A percentile compares a stretch with the other conserved stretches of the same genome.
Evolutionary conservation across 1,284 basidiomycete species (phyloP).

Genomic region (Omphalotus olearius): DNA sequence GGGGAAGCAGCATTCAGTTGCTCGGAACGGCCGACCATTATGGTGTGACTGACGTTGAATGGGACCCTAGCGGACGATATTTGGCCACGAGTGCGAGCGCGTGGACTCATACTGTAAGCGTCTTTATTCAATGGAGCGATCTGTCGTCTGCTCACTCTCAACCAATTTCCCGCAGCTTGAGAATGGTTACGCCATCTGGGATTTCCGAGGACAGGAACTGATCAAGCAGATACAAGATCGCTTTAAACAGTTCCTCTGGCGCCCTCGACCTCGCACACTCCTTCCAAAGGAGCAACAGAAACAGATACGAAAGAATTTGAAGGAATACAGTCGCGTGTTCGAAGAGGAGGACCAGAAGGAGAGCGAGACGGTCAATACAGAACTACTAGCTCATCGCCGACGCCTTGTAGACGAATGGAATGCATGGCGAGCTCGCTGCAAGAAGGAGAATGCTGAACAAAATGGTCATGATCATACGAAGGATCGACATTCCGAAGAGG

Average conservation of each 20-base stretch:
- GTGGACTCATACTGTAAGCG: slow-evolving; percentile 88
- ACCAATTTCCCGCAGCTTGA: slow-evolving; percentile 91
- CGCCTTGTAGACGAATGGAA: slow-evolving; percentile 98
- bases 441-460: slow-evolving; percentile 56
- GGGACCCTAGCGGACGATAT: slow-evolving; percentile 97
- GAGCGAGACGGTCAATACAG: slow-evolving; percentile 91
- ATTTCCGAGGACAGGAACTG: slow-evolving; percentile 94
- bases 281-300: slow-evolving; percentile 89
- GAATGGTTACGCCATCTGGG: slow-evolving; percentile 96
- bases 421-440: slow-evolving; percentile 77
- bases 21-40: slow-evolving; percentile 94
- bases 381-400: slow-evolving; percentile 88
- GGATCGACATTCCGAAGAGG: slow-evolving; percentile 47
- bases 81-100: slow-evolving; percentile 91
- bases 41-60: slow-evolving; percentile 96
- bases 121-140: slow-evolving; percentile 9
- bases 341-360: slow-evolving; percentile 97
- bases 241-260: slow-evolving; percentile 99
- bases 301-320: slow-evolving; percentile 84
- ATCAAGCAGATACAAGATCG: slow-evolving; percentile 87
- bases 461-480: slow-evolving; percentile 35
- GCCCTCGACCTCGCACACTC: slow-evolving; percentile 87
- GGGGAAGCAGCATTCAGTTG: slow-evolving; percentile 85
- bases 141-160: slow-evolving; percentile 13
- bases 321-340: slow-evolving; percentile 89